phyloP scores from a whole-genome alignment of 192 early-diverging fungal species.

The Linnemannia elongata region DNA sequence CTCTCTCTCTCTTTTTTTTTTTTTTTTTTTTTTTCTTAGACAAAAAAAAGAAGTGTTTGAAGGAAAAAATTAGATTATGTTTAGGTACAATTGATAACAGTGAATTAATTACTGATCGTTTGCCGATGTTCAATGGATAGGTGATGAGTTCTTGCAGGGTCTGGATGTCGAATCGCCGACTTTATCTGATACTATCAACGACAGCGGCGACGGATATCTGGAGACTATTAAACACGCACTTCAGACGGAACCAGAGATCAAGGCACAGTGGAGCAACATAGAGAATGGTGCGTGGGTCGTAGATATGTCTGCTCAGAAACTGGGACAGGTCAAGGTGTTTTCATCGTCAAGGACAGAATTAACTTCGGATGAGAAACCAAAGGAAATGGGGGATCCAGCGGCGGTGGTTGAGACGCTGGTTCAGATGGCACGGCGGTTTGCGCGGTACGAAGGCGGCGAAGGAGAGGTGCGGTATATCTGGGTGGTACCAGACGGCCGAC shows the following conservation, averaged over 20 bases:
- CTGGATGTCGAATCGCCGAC: slow-evolving; percentile 10
- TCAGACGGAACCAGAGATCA: neutral
- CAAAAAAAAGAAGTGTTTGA: too few species aligned
- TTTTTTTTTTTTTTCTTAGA: neutral
- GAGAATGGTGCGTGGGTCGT: slow-evolving; percentile 32
- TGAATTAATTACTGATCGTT: neutral
- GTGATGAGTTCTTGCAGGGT: slow-evolving; percentile 10
- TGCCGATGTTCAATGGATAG: neutral
- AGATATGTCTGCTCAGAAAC: slow-evolving; percentile 9
- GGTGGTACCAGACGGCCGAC: slow-evolving; percentile 33
- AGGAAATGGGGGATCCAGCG: slow-evolving; percentile 10
- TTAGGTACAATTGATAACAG: neutral
- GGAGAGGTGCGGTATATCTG: slow-evolving; percentile 33
- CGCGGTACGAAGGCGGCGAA: neutral
- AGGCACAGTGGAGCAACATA: neutral
- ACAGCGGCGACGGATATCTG: neutral
- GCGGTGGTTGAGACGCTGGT: slow-evolving; percentile 9
- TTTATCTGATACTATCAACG: neutral
- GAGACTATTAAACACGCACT: slow-evolving; percentile 8
- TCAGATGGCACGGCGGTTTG: slow-evolving; percentile 20
- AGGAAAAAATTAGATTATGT: too few species aligned
- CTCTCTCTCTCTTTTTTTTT: too few species aligned
- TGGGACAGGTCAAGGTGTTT: slow-evolving; percentile 37
- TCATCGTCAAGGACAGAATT: neutral
- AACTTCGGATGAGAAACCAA: neutral